Evolutionary conservation across 2,329 filamentous ascomycete genomes (phyloP), one percentile per base, ranked within the genome.

Genomic region (Epichloe glyceriae): DNA sequence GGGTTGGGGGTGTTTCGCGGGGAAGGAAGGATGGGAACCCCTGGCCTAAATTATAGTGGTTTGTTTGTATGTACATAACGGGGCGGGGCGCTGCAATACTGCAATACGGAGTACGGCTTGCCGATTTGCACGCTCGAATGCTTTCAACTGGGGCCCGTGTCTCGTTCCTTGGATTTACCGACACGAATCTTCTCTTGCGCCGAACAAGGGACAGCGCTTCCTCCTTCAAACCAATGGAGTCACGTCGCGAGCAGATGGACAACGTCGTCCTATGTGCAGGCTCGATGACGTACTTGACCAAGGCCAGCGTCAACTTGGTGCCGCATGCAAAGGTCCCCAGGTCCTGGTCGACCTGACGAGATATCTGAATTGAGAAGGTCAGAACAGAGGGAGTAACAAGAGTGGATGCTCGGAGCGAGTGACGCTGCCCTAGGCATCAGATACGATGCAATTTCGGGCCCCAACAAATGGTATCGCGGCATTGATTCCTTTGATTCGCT

Each of bases 191-290:
- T 52, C 54, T 0, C 56, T 80, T 2, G 55, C 2, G 33, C 60
- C 0, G 63, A 62, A 37, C 4, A 44, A 55, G 37, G 56, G 58
- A 2, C 62, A 69, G 35, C 73, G 79, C 55, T 77, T 73, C 54
- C 68, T 76, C 30, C 64, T 83, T 2, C 64, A 73, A 35, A 82
- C 78, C 0, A 69, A 83, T 53, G 80, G 80, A 4, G 79, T 83
- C 55, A 75, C 73, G 0, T 80, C 79, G 1, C 72, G 72, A 34
- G 80, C 76, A 1, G 79, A 83, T n/a, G n/a, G 26, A 26, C 26
- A 26, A 26, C 22, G 22, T 26, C 22, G 26, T 26, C 26, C 26
- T 8, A 8, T 26, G 7, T 26, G 26, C 7, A 8, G 26, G 8
- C 26, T 8, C 35, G 35, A 37, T 15, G 15, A 11, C 35, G 35